phyloP scores from a whole-genome alignment of 306 rosid genomes.

The Trifolium subterraneum region DNA sequence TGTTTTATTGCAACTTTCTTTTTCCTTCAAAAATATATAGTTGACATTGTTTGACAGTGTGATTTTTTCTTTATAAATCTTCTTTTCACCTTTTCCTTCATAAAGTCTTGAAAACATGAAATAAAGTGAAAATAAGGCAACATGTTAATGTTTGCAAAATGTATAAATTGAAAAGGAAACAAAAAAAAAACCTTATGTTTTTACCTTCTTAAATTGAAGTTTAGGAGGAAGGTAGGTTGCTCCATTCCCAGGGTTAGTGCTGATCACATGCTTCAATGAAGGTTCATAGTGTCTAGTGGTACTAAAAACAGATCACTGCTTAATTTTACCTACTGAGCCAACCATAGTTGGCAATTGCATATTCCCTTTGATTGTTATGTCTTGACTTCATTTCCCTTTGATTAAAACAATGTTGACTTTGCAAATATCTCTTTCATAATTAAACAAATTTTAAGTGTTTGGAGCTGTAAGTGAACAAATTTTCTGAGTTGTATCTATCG shows the following conservation, averaged over 20 bases:
- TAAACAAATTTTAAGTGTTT: conserved; percentile 14
- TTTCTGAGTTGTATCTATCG: conserved; percentile 1
- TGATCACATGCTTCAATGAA: conserved; percentile 9
- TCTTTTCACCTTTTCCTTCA: conserved; percentile 22
- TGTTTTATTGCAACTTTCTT: conserved; percentile 13
- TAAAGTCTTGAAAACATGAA: neutral
- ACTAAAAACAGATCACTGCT: conserved; percentile 6
- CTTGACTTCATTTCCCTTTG: conserved; percentile 26
- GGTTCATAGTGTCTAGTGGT: neutral
- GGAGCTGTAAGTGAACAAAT: conserved; percentile 22
- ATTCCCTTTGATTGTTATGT: conserved; percentile 10
- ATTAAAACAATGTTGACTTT: conserved; percentile 35
- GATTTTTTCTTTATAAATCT: conserved; percentile 13
- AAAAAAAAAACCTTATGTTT: neutral
- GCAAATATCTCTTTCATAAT: conserved; percentile 32
- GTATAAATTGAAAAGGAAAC: neutral
- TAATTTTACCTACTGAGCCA: conserved; percentile 12
- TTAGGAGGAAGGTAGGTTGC: conserved; percentile 18
- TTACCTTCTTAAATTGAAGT: conserved; percentile 3
- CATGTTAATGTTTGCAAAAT: neutral
- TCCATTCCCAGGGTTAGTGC: conserved; percentile 21
- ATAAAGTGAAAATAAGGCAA: neutral
- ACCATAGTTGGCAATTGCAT: neutral
- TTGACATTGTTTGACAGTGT: neutral
- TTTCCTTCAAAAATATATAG: conserved; percentile 11